A percentile compares a stretch with the other conserved stretches of the same genome.
Evolutionary conservation across 176 grass and related monocot genomes (phyloP).

Genomic region (Stipa capillata): DNA sequence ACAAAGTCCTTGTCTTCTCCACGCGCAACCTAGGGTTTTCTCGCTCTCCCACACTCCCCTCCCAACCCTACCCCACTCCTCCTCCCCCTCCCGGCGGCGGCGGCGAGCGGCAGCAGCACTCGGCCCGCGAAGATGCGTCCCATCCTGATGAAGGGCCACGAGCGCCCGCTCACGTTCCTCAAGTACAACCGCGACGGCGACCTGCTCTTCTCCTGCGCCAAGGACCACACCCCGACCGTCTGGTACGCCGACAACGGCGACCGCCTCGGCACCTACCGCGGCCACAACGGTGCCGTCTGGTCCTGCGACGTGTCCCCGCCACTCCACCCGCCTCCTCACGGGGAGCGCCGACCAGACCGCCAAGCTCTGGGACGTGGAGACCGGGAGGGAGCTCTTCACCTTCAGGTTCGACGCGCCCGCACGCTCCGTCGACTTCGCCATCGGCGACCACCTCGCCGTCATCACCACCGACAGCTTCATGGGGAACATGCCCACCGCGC

Average conservation of each 20-base stretch:
- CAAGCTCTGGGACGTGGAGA: conserved; percentile 84
- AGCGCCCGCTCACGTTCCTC: conserved; percentile 85
- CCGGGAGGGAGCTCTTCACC: conserved; percentile 60
- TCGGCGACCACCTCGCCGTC: conserved; percentile 61
- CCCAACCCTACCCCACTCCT: background rate
- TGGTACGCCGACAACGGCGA: conserved; percentile 89
- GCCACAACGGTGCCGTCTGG: conserved; percentile 95
- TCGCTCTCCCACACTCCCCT: background rate
- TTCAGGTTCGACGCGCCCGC: conserved; percentile 77
- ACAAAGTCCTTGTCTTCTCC: background rate
- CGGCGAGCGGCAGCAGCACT: background rate
- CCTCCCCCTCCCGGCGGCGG: background rate
- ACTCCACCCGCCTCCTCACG: conserved; percentile 66
- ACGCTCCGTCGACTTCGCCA: conserved; percentile 58
- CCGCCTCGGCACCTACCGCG: conserved; percentile 83
- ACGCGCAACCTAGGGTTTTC: conserved; percentile 23
- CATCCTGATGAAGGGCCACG: conserved; percentile 96
- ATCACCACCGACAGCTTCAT: conserved; percentile 88
- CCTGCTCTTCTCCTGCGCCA: conserved; percentile 92
- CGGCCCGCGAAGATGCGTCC: conserved; percentile 50
- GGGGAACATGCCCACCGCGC: conserved; percentile 62
- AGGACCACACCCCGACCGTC: conserved; percentile 81
- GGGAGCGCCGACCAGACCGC: conserved; percentile 74
- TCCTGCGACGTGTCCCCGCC: conserved; percentile 84
- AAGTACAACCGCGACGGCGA: conserved; percentile 94